Percentiles rank a stretch among this genome's conserved stretches.
phyloP scores from a whole-genome alignment of 345 rosid genomes.

The Cardamine resedifolia region DNA sequence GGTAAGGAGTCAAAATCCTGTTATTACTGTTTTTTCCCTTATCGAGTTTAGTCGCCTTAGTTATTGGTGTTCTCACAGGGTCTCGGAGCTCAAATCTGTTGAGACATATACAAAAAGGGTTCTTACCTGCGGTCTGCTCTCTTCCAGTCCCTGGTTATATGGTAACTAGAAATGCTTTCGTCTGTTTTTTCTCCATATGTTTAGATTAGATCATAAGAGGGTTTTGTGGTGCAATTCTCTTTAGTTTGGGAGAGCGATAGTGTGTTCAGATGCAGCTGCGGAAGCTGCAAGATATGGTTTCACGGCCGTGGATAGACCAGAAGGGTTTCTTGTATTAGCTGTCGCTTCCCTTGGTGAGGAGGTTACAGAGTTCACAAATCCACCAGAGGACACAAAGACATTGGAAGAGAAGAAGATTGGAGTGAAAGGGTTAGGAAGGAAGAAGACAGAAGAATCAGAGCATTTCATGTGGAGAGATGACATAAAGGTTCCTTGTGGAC shows the following conservation, averaged over 20 bases:
- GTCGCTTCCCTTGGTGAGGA: slow-evolving; percentile 61
- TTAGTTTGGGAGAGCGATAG: slow-evolving; percentile 77
- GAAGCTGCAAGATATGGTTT: slow-evolving; percentile 84
- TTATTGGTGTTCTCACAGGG: slow-evolving; percentile 35
- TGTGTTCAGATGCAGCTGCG: slow-evolving; percentile 83
- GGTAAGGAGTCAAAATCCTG: slow-evolving; percentile 37
- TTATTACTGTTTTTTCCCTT: background rate
- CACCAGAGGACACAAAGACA: slow-evolving; percentile 60
- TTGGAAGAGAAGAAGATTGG: slow-evolving; percentile 62
- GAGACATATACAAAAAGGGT: slow-evolving; percentile 71
- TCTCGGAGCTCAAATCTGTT: slow-evolving; percentile 58
- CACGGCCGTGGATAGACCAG: slow-evolving; percentile 69
- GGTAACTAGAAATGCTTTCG: slow-evolving; percentile 37
- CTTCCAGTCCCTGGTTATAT: slow-evolving; percentile 78
- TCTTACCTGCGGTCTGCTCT: slow-evolving; percentile 67
- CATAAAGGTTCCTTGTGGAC: slow-evolving; percentile 76
- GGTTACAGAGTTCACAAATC: slow-evolving; percentile 43
- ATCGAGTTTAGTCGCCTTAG: background rate
- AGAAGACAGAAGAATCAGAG: slow-evolving; percentile 70
- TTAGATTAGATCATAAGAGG: background rate
- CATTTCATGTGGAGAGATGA: slow-evolving; percentile 61
- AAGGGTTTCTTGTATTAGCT: slow-evolving; percentile 71
- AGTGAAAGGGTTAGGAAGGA: slow-evolving; percentile 74
- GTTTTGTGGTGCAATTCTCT: background rate
- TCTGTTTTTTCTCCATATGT: background rate